These are phyloP conservation scores for Mortierella sp. DNA, from an alignment of 371 early-diverging fungal genomes.

Conservation along the genomic window DNA sequence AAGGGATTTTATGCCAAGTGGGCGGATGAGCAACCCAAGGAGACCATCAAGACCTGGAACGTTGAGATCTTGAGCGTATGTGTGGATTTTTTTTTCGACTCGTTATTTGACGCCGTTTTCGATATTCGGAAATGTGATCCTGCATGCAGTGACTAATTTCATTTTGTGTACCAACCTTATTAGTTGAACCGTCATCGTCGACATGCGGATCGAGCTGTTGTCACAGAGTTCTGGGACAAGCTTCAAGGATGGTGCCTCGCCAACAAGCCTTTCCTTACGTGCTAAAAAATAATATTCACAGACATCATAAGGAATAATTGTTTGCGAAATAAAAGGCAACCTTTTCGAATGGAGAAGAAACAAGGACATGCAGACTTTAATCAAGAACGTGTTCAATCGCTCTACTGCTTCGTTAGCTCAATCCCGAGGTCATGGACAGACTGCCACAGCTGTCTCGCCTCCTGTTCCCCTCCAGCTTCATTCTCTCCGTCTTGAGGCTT, in stretches of 20 bases:
- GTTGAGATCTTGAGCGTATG: conserved; percentile 78
- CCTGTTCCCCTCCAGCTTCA: neutral
- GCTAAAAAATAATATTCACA: conserved; percentile 29
- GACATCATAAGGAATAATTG: neutral
- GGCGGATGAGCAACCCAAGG: conserved; percentile 77
- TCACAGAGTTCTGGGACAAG: conserved; percentile 84
- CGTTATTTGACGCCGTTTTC: neutral
- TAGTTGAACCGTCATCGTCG: conserved; percentile 83
- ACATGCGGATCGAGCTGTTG: conserved; percentile 82
- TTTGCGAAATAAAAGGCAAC: neutral
- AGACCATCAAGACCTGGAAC: conserved; percentile 79
- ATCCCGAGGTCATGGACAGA: conserved; percentile 27
- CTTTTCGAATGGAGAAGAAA: neutral
- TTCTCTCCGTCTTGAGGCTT: conserved; percentile 14
- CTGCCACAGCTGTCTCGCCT: conserved; percentile 20
- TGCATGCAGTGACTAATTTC: neutral
- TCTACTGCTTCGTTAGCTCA: conserved; percentile 5
- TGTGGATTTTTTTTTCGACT: neutral
- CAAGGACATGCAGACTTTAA: neutral
- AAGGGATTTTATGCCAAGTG: conserved; percentile 88
- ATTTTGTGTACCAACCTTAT: neutral
- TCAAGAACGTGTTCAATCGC: no score
- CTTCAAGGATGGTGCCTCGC: conserved; percentile 77
- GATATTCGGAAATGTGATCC: neutral
- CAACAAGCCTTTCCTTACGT: conserved; percentile 69